Evolutionary conservation across 2,329 filamentous ascomycete genomes (phyloP), one percentile per base, ranked within the genome.

Genomic region (Alternaria panax): DNA sequence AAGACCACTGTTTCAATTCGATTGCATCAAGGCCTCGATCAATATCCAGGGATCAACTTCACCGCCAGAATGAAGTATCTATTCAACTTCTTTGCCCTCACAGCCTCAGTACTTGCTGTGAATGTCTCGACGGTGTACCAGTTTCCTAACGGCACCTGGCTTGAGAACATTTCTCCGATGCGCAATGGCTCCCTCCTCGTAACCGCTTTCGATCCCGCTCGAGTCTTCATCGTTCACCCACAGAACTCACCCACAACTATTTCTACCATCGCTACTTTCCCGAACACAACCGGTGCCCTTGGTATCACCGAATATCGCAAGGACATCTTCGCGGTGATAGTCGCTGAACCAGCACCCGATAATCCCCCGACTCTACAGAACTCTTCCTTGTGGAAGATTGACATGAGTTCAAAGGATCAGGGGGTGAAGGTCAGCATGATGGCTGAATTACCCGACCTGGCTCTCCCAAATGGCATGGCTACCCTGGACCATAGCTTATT

Each of bases 141-240:
- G 46, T 75, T 75, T 46, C 51, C 64, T 4, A 69, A 70, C 30
- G 54, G 59, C 22, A 72, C 67, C 12, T 75, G 70, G 70, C 57
- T 74, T 36, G 80, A 81, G 59, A 81, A 81, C 52, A 65, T 81
- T 24, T 75, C 71, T 8, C 57, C 78, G 3, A 76, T 73, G 20
- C 51, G 68, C n/a, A 79, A 79, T 45, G 77, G 76, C 14, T 68
- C 76, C 25, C 61, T 80, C n/a, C 70, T 80, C 28, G 70, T 76
- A n/a, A 64, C 70, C 14, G 59, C 73, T 4, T 56, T 80, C 9
- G 70, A 72, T 40, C 47, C 51, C 20, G 69, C 78, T 7, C 70
- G 77, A 51, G 60, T 80, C 3, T 72, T 71, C 59, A 65, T 77
- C 27, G 62, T 81, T 34, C 64, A 79, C 51, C 78, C 78, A 2